Conservation (phyloP, 75 land plant genomes). For the Sequoia sempervirens region DNA sequence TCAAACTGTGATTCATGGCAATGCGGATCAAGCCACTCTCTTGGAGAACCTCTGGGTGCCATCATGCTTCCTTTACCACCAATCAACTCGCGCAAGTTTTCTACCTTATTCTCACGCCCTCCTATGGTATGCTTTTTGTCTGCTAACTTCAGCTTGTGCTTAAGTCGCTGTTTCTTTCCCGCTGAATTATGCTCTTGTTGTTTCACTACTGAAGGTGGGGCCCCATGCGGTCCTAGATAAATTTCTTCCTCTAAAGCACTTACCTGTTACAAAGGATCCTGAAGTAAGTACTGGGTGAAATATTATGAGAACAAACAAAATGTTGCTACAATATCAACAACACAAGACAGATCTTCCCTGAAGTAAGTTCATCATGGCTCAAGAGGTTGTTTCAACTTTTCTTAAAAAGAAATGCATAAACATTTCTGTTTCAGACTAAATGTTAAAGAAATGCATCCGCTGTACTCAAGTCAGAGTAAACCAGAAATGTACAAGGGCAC, state of each 20-base stretch:
- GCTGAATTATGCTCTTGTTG: constrained; percentile 52
- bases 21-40: constrained; percentile 98
- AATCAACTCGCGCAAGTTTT: constrained; percentile 68
- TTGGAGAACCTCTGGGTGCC: constrained; percentile 43
- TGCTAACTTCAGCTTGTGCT: constrained; percentile 87
- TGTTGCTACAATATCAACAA: not conserved
- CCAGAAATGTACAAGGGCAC: not conserved
- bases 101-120: constrained; percentile 82
- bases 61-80: constrained; percentile 32
- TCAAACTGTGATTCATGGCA: constrained; percentile 95
- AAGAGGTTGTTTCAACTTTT: not conserved
- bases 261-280: constrained; percentile 20
- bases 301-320: not conserved
- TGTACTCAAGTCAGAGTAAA: not conserved
- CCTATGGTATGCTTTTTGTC: constrained; percentile 45
- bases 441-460: not conserved
- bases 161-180: constrained; percentile 66
- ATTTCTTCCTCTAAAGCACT: constrained; percentile 47
- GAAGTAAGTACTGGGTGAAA: not conserved
- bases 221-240: constrained; percentile 92
- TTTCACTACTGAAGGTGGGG: constrained; percentile 68
- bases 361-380: not conserved
- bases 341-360: not conserved
- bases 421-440: not conserved
- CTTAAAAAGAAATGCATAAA: not conserved